Evolutionary conservation across 75 land plant genomes (phyloP).

Genomic region (Gnetum montanum): DNA sequence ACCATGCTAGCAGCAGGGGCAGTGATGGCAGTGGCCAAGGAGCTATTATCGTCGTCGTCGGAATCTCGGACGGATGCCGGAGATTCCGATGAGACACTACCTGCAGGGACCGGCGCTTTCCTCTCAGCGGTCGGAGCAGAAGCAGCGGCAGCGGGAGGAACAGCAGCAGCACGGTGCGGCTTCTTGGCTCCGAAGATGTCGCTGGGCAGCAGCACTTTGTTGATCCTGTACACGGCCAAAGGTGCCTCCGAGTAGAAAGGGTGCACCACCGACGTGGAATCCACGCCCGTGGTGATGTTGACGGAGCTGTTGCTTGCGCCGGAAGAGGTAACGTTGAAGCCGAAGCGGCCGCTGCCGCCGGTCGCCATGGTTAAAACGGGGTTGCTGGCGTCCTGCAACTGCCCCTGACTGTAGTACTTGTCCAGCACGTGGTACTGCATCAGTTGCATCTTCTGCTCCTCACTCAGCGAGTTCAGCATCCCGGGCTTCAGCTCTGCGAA

Average conservation of each 20-base stretch:
- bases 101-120: no score
- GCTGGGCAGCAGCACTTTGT: slow-evolving; percentile 11
- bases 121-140: slow-evolving; percentile 5
- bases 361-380: slow-evolving; percentile 17
- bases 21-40: no score
- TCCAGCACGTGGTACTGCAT: slow-evolving; percentile 10
- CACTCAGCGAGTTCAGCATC: slow-evolving; percentile 17
- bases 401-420: slow-evolving; percentile 6
- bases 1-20: no score
- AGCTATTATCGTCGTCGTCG: no score
- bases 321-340: slow-evolving; percentile 3
- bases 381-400: slow-evolving; percentile 1
- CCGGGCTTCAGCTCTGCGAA: slow-evolving; percentile 33
- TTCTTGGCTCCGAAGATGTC: slow-evolving; percentile 10
- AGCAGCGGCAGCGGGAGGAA: background rate
- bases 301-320: slow-evolving; percentile 10
- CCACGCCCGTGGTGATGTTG: slow-evolving; percentile 11
- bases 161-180: slow-evolving; percentile 15
- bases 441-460: slow-evolving; percentile 7
- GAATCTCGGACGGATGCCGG: no score
- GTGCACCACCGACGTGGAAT: slow-evolving; percentile 2
- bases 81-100: no score
- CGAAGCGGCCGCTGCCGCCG: slow-evolving; percentile 2
- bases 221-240: slow-evolving; percentile 1
- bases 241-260: slow-evolving; percentile 2